Evolutionary conservation across 1,139 yeast species (phyloP).

Genomic region (Candida neerlandica): DNA sequence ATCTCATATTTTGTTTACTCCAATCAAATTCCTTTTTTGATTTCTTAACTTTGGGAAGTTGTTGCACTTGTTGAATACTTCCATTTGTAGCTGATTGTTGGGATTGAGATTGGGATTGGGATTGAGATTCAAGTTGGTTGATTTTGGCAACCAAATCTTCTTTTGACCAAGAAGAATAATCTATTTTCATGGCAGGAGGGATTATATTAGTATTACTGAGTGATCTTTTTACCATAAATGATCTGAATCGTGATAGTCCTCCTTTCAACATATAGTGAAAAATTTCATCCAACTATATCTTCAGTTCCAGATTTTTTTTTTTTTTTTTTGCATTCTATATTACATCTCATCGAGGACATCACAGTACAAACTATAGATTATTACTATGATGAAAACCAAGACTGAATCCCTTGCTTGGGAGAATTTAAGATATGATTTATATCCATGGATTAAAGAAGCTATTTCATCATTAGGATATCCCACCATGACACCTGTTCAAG

Average conservation of each 20-base stretch:
- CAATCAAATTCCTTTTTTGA: conserved; percentile 64
- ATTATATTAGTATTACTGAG: conserved; percentile 10
- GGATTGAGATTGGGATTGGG: too few species aligned
- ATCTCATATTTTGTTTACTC: conserved; percentile 63
- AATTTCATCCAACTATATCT: background rate
- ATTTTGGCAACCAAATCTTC: conserved; percentile 54
- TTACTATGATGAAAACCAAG: conserved; percentile 27
- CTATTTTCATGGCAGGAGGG: conserved; percentile 9
- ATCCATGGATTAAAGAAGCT: conserved; percentile 60
- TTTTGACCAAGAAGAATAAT: conserved; percentile 53
- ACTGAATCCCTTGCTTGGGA: conserved; percentile 44
- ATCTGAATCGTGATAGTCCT: conserved; percentile 8
- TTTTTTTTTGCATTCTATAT: conserved; percentile 8
- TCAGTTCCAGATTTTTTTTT: background rate
- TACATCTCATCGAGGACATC: conserved; percentile 10
- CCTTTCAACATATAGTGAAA: conserved; percentile 7
- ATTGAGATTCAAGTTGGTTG: conserved; percentile 43
- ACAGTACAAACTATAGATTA: background rate
- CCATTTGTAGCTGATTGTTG: too few species aligned
- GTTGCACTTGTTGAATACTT: background rate
- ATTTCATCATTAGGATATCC: conserved; percentile 72
- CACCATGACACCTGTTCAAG: conserved; percentile 96
- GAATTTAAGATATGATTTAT: conserved; percentile 34
- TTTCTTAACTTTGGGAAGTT: conserved; percentile 17
- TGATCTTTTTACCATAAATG: conserved; percentile 31